A percentile compares a stretch with the other conserved stretches of the same genome.
phyloP scores from a whole-genome alignment of 306 rosid genomes.

The Acacia confusa region DNA sequence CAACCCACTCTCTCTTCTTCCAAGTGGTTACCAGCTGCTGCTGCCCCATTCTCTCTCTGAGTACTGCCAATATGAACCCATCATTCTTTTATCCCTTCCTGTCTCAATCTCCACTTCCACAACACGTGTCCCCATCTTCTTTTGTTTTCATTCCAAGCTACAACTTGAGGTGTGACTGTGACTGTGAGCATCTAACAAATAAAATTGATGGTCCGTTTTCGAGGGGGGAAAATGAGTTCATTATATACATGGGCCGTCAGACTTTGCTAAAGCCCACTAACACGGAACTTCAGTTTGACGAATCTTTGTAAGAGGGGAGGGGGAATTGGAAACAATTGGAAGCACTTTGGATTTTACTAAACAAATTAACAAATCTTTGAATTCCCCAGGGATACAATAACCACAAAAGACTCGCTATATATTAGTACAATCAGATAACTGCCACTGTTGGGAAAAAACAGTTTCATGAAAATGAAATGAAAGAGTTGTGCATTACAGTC shows the following conservation, averaged over 20 bases:
- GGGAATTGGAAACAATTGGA: background rate
- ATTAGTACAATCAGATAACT: background rate
- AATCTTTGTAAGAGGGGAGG: background rate
- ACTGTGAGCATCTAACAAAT: background rate
- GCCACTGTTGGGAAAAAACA: background rate
- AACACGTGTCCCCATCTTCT: background rate
- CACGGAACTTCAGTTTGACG: background rate
- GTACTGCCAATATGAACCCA: conserved; percentile 43
- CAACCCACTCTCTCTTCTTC: background rate
- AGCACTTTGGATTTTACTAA: background rate
- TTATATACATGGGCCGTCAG: background rate
- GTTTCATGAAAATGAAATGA: background rate
- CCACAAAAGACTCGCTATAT: background rate
- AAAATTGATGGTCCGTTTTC: background rate
- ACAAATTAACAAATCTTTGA: background rate
- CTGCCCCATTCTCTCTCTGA: background rate
- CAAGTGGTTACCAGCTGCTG: conserved; percentile 31
- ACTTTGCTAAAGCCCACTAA: background rate
- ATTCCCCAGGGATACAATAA: background rate
- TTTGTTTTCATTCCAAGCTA: background rate
- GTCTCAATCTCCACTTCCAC: conserved; percentile 5
- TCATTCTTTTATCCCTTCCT: conserved; percentile 29
- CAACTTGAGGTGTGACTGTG: background rate
- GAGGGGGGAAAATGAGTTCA: background rate
- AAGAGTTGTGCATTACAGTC: background rate